Percentiles rank a stretch among this genome's conserved stretches.
Conservation (phyloP, 2,329 filamentous ascomycete species). For the Aspergillus fumigatus region DNA sequence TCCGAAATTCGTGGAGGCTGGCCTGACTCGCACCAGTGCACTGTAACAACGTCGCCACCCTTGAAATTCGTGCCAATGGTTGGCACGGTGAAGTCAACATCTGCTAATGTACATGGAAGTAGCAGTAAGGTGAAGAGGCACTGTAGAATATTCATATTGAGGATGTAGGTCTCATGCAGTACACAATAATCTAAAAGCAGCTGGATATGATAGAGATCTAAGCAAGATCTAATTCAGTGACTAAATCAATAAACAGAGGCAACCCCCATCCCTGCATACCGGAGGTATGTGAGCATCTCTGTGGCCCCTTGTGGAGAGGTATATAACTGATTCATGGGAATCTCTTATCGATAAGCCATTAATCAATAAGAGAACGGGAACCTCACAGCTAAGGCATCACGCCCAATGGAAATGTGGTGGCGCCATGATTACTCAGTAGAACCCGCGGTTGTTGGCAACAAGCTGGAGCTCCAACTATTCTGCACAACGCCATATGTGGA, state of each 20-base stretch:
- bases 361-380: neutral
- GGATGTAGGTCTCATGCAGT: neutral
- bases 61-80: slow-evolving; percentile 47
- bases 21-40: slow-evolving; percentile 56
- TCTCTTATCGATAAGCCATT: neutral
- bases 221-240: neutral
- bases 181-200: neutral
- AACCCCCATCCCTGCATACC: slow-evolving; percentile 4
- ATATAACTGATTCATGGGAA: neutral
- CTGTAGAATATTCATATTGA: slow-evolving; percentile 26
- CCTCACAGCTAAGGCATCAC: neutral
- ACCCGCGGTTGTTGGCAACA: neutral
- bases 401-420: neutral
- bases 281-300: slow-evolving; percentile 2
- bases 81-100: slow-evolving; percentile 52
- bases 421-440: neutral
- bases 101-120: slow-evolving; percentile 44
- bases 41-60: slow-evolving; percentile 48
- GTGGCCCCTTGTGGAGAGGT: neutral
- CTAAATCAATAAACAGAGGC: neutral
- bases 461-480: neutral
- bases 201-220: neutral
- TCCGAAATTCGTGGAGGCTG: slow-evolving; percentile 47
- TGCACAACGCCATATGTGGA: neutral
- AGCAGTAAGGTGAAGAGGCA: slow-evolving; percentile 34